Percentiles rank a stretch among this genome's conserved stretches.
These are phyloP conservation scores for Diplodia scrobiculata DNA, from an alignment of 2,329 filamentous ascomycete genomes.

Conservation along the genomic window DNA sequence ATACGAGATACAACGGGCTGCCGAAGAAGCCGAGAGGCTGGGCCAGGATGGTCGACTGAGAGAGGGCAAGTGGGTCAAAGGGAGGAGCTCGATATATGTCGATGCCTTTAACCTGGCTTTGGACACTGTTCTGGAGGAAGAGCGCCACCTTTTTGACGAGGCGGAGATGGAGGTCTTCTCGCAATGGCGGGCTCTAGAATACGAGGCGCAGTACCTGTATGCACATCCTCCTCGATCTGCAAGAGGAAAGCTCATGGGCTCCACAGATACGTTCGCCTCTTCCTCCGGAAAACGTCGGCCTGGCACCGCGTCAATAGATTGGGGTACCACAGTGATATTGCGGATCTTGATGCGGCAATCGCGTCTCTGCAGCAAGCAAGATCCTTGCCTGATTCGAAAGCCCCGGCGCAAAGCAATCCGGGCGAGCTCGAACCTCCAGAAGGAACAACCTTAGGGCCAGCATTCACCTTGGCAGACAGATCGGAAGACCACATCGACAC, in stretches of 20 bases:
- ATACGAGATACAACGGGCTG: slow-evolving; percentile 71
- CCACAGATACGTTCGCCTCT: slow-evolving; percentile 83
- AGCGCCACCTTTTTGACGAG: slow-evolving; percentile 81
- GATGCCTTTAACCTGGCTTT: slow-evolving; percentile 95
- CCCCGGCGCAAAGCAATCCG: slow-evolving; percentile 46
- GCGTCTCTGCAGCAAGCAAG: slow-evolving; percentile 62
- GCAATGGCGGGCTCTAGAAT: slow-evolving; percentile 71
- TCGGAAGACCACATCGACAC: slow-evolving; percentile 73
- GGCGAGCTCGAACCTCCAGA: slow-evolving; percentile 54
- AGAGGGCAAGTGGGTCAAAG: slow-evolving; percentile 68
- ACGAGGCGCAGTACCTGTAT: slow-evolving; percentile 89
- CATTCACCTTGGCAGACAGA: slow-evolving; percentile 77
- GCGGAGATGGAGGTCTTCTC: slow-evolving; percentile 76
- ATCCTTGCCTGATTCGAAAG: slow-evolving; percentile 55
- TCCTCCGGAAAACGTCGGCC: slow-evolving; percentile 83
- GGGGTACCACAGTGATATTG: slow-evolving; percentile 80
- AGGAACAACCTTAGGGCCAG: slow-evolving; percentile 54
- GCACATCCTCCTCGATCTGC: slow-evolving; percentile 38
- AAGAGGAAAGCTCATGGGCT: slow-evolving; percentile 6
- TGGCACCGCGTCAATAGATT: slow-evolving; percentile 85
- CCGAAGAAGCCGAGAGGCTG: slow-evolving; percentile 45
- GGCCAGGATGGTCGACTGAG: slow-evolving; percentile 6
- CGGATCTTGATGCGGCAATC: slow-evolving; percentile 69
- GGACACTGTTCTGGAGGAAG: slow-evolving; percentile 84
- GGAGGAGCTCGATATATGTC: slow-evolving; percentile 88